These are phyloP conservation scores for Cyclotella distinguenda DNA, from an alignment of 108 stramenopile genomes.

Conservation along the genomic window DNA sequence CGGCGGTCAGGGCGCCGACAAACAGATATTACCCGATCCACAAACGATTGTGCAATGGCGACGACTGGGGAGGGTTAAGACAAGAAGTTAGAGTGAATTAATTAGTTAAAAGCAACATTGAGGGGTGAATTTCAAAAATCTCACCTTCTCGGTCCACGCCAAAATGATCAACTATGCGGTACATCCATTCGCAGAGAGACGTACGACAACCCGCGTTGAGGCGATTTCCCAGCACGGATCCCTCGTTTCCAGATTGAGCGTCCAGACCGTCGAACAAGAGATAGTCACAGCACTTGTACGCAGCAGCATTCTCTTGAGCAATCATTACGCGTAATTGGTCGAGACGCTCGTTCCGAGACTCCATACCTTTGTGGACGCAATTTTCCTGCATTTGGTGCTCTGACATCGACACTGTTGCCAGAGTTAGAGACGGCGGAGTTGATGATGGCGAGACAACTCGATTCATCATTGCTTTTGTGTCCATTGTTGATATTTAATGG, in stretches of 20 bases:
- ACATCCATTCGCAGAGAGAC: constrained; percentile 85
- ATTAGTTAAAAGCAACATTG: neutral
- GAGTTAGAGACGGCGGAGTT: too few relatives aligned
- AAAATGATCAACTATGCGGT: constrained; percentile 83
- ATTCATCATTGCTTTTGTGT: too few relatives aligned
- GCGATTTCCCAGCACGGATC: neutral
- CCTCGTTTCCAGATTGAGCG: neutral
- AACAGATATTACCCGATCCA: constrained; percentile 47
- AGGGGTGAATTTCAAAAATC: constrained; percentile 25
- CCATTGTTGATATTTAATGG: too few relatives aligned
- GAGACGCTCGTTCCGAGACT: constrained; percentile 5
- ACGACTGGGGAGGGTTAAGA: constrained; percentile 19
- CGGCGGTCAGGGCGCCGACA: constrained; percentile 54
- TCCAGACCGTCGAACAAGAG: constrained; percentile 12
- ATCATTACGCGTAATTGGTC: constrained; percentile 36
- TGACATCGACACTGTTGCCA: too few relatives aligned
- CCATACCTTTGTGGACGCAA: neutral
- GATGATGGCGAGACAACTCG: too few relatives aligned
- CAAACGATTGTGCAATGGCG: constrained; percentile 41
- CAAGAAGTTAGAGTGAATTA: neutral
- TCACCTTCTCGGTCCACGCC: constrained; percentile 70
- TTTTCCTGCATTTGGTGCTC: too few relatives aligned
- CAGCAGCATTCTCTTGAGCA: constrained; percentile 27
- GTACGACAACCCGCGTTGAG: constrained; percentile 63
- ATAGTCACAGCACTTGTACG: constrained; percentile 40